phyloP scores from a whole-genome alignment of 768 basidiomycete species.

The Lentinula edodes region DNA sequence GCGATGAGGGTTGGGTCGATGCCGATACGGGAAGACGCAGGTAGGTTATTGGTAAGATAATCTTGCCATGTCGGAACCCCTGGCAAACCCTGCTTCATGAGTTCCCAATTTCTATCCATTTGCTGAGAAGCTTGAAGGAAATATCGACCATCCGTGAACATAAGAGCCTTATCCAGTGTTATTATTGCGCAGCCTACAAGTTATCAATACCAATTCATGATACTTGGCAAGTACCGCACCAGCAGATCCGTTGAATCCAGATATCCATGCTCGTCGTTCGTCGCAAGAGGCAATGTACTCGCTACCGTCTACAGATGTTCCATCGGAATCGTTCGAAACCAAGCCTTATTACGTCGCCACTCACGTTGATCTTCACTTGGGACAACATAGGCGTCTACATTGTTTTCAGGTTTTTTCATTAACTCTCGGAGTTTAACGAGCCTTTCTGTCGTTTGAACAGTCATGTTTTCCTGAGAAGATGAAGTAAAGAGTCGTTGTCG shows the following conservation, averaged over 20 bases:
- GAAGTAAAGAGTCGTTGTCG: not conserved
- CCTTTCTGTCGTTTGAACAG: slow-evolving; percentile 58
- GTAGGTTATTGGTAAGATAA: slow-evolving; percentile 54
- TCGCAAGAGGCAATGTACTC: slow-evolving; percentile 88
- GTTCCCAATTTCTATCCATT: slow-evolving; percentile 83
- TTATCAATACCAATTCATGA: not conserved
- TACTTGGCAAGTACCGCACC: slow-evolving; percentile 37
- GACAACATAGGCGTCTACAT: slow-evolving; percentile 71
- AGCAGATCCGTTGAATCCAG: slow-evolving; percentile 92
- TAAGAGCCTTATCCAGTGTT: slow-evolving; percentile 60
- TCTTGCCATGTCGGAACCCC: slow-evolving; percentile 92
- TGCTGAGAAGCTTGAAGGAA: slow-evolving; percentile 91
- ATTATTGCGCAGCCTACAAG: slow-evolving; percentile 68
- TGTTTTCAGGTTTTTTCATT: slow-evolving; percentile 48
- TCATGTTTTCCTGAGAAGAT: slow-evolving; percentile 25
- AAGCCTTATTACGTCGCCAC: slow-evolving; percentile 20
- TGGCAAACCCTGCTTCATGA: slow-evolving; percentile 90
- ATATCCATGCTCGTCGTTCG: slow-evolving; percentile 80
- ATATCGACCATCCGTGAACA: slow-evolving; percentile 96
- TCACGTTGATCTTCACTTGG: slow-evolving; percentile 92
- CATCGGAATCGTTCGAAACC: not conserved
- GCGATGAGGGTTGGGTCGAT: slow-evolving; percentile 77
- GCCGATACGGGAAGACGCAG: slow-evolving; percentile 58
- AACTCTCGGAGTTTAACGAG: slow-evolving; percentile 61
- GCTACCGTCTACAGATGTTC: slow-evolving; percentile 59